Percentiles rank a stretch among this genome's conserved stretches.
Evolutionary conservation across 2,329 filamentous ascomycete species (phyloP).

Genomic region (Sporothrix phasma): DNA sequence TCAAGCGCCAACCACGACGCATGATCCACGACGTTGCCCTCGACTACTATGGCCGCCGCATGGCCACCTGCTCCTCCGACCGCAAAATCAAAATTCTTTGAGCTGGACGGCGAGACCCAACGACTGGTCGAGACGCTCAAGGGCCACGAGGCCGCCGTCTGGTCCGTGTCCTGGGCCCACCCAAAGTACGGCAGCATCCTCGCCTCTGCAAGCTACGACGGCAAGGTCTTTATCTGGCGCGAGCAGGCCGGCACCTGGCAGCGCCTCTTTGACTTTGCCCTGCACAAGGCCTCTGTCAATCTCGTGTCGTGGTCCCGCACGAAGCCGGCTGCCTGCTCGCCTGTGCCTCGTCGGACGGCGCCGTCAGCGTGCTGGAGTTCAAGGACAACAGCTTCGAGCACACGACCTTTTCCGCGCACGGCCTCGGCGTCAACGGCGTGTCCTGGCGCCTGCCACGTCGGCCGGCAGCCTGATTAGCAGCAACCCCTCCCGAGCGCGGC

Average conservation of each 20-base stretch:
- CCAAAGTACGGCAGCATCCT: slow-evolving; percentile 98
- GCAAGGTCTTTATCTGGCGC: slow-evolving; percentile 97
- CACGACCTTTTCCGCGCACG: slow-evolving; percentile 82
- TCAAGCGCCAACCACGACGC: slow-evolving; percentile 85
- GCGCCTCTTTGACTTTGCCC: slow-evolving; percentile 82
- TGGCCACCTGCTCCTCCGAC: slow-evolving; percentile 95
- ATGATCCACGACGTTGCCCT: slow-evolving; percentile 99
- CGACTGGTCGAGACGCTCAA: slow-evolving; percentile 86
- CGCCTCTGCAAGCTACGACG: slow-evolving; percentile 90
- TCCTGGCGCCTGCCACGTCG: slow-evolving; percentile 79
- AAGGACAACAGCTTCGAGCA: slow-evolving; percentile 80
- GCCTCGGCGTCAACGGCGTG: slow-evolving; percentile 88
- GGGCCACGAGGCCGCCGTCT: slow-evolving; percentile 94
- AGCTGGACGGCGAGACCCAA: slow-evolving; percentile 89
- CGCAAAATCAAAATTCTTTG: slow-evolving; percentile 99
- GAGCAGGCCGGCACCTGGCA: slow-evolving; percentile 71
- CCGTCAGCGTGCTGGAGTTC: slow-evolving; percentile 91
- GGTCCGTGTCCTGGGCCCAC: slow-evolving; percentile 96
- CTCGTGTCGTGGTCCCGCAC: slow-evolving; percentile 94
- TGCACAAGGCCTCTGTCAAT: slow-evolving; percentile 94
- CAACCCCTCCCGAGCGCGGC: slow-evolving; percentile 47
- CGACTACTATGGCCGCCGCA: slow-evolving; percentile 93
- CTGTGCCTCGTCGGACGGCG: slow-evolving; percentile 87
- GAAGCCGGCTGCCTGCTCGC: slow-evolving; percentile 91
- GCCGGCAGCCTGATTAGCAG: slow-evolving; percentile 79